Evolutionary conservation across 2,329 filamentous ascomycete species (phyloP).

Genomic region (Hysterium pulicare): DNA sequence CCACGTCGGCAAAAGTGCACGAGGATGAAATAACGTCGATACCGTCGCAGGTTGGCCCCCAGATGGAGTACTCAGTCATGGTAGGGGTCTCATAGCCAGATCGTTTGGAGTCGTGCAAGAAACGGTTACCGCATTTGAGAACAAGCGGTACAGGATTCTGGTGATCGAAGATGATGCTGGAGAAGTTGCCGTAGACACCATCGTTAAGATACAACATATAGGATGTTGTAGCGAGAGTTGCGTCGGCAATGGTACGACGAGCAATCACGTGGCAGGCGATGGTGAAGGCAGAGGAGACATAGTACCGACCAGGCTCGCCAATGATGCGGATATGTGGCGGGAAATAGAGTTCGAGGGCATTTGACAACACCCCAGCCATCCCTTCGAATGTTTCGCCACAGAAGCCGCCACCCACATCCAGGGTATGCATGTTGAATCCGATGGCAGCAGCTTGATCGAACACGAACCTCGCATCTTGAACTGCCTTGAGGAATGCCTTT

Average conservation of each 20-base stretch:
- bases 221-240: slow-evolving; percentile 61
- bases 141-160: slow-evolving; percentile 86
- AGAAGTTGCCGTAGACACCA: slow-evolving; percentile 97
- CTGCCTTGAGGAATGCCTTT: slow-evolving; percentile 84
- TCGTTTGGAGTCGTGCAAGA: slow-evolving; percentile 50
- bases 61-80: slow-evolving; percentile 84
- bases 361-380: slow-evolving; percentile 77
- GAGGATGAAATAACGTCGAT: slow-evolving; percentile 91
- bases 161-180: slow-evolving; percentile 98
- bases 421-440: slow-evolving; percentile 77
- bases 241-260: slow-evolving; percentile 79
- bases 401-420: slow-evolving; percentile 95
- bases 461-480: slow-evolving; percentile 80
- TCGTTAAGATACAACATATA: slow-evolving; percentile 99
- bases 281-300: slow-evolving; percentile 89
- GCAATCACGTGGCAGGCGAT: slow-evolving; percentile 95
- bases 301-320: slow-evolving; percentile 94
- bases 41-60: slow-evolving; percentile 96
- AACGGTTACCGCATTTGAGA: slow-evolving; percentile 60
- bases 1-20: slow-evolving; percentile 69
- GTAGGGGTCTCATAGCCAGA: slow-evolving; percentile 45
- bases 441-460: slow-evolving; percentile 78
- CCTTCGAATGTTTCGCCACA: slow-evolving; percentile 84
- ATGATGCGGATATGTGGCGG: slow-evolving; percentile 81
- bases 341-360: slow-evolving; percentile 84